Evolutionary conservation across 202 grass and related monocot genomes (phyloP), one percentile per base, ranked within the genome.

Genomic region (Carex sylvatica): DNA sequence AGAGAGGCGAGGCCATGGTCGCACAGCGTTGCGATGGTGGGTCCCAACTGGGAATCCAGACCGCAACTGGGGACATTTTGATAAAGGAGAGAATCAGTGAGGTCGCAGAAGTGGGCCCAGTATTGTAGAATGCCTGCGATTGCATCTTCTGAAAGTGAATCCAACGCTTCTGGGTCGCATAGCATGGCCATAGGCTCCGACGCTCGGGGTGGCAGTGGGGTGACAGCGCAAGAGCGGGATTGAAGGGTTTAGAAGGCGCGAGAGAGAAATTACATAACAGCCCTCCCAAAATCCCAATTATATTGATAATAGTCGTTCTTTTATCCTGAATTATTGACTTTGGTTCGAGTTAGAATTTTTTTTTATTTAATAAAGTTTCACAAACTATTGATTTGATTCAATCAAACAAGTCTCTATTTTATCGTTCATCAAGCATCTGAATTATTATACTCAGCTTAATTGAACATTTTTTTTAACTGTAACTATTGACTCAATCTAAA

Each of bases 101-200:
- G 84, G 11, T 72, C 38, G 79, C 88, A 91, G 75, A 94, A 98
- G 23, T 80, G 71, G 52, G 84, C 83, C 95, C 92, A 98, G 44
- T 79, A 74, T 38, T 84, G 87, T 35, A 90, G 85, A 49, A 87
- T 65, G 3, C 74, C 81, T 42, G 73, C 87, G 33, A 93, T 83
- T 55, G 65, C 89, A 60, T 87, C 86, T 30, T 71, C 82, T 33
- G 65, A 63, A 20, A 88, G 54, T 3, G 82, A 35, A 54, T 89
- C 87, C 63, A 97, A 85, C 46, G 70, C 85, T 75, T 47, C 54
- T 9, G 42, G 24, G 19, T 82, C 28, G 61, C 4, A 49, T 11
- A 65, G 61, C 78, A 53, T 72, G 12, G 82, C 9, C 24, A 15
- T 71, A 15, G 7, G 46, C 6, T 36, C 14, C 47, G 67, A 53